Conservation (phyloP, 2,329 filamentous ascomycete genomes). For the Aspergillus oerlinghausenensis region DNA sequence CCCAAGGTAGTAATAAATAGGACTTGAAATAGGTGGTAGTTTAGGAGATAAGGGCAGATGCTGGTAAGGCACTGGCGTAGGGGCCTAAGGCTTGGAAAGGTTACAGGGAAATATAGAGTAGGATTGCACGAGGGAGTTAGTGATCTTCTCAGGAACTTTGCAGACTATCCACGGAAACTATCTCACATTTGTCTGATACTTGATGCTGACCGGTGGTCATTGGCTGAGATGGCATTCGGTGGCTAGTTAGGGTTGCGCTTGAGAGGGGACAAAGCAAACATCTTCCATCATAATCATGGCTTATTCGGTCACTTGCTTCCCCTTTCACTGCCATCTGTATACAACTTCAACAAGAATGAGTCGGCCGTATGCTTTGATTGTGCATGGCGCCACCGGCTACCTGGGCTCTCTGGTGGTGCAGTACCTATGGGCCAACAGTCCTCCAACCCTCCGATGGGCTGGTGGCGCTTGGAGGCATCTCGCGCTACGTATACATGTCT, state of each 20-base stretch:
- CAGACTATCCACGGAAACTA: no score
- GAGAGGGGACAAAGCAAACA: neutral
- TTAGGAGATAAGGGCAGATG: no score
- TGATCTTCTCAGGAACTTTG: no score
- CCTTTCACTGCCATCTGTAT: neutral
- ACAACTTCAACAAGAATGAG: neutral
- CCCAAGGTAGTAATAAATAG: no score
- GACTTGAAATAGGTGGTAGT: no score
- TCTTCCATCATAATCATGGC: neutral
- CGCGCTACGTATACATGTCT: no score
- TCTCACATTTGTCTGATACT: neutral
- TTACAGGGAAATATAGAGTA: no score
- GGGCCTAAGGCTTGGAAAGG: no score
- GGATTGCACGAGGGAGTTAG: no score
- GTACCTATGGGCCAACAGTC: neutral
- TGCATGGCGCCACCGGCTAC: neutral
- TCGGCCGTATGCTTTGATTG: neutral
- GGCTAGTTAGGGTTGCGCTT: neutral
- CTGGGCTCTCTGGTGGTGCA: neutral
- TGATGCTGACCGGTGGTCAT: neutral
- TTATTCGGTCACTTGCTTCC: neutral
- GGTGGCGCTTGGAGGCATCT: neutral
- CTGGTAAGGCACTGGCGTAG: no score
- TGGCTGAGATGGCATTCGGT: neutral
- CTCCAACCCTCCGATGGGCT: neutral